Evolutionary conservation across 305 asterid species (phyloP), one percentile per base, ranked within the genome.

Genomic region (Solanum hybrid): DNA sequence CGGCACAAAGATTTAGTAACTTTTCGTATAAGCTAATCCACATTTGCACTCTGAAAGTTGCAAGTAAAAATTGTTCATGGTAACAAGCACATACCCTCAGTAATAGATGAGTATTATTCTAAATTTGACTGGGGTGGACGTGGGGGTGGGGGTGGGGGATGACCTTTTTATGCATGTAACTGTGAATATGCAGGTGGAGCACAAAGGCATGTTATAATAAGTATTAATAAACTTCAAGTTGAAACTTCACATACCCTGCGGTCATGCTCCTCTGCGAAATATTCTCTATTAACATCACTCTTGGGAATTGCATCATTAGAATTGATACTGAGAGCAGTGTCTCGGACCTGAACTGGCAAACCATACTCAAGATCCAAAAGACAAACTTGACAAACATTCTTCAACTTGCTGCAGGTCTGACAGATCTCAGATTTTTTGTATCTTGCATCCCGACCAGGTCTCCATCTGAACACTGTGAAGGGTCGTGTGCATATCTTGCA

Each of bases 381-480:
- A 92, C 99, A 97, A 93, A 97, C 99, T 94, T 97, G 99, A 90
- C 99, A 97, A 78, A 97, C 99, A 91, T 96, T 95, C 93, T 96
- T 96, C 92, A 95, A 94, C 95, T 97, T 96, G 91, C 98, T 94
- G 92, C 99, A 97, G 78, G 99, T 97, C 92, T 97, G 99, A 92
- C 99, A 97, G 89, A 97, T 97, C 95, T 97, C 98, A 3, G 94
- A 88, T 92, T 95, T 97, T 93, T 97, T 97, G 87, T 97, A 96
- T 93, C 99, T 96, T 82, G 99, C 98, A 93, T 97, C 99, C 76
- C 99, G 99, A 34, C 99, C 99, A 77, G 98, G 99, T 90, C 99
- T 95, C 99, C 99, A 96, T 92, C 99, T 94, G 89, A 97, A 97
- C 86, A 97, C 98, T 3, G 99, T 95, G 94, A 97, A 97, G 37